A percentile compares a stretch with the other conserved stretches of the same genome.
Conservation (phyloP, 768 basidiomycete species). For the Clavulina sp. region DNA sequence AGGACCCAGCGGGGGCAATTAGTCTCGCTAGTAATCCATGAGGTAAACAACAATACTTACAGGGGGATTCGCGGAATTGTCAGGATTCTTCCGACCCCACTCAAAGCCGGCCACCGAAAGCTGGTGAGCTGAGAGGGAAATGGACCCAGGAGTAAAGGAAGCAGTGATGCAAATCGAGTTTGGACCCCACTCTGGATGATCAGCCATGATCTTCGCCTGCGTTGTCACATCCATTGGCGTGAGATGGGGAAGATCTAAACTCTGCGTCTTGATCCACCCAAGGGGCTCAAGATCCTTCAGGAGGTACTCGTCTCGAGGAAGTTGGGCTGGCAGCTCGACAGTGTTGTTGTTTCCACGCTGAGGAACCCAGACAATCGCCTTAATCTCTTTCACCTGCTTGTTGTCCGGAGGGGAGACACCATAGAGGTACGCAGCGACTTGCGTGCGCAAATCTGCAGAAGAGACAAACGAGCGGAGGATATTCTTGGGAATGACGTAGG, state of each 20-base stretch:
- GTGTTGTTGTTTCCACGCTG: slow-evolving; percentile 92
- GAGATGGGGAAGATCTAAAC: slow-evolving; percentile 78
- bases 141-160: slow-evolving; percentile 95
- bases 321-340: slow-evolving; percentile 73
- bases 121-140: slow-evolving; percentile 85
- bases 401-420: slow-evolving; percentile 89
- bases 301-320: slow-evolving; percentile 89
- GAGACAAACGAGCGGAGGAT: slow-evolving; percentile 85
- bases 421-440: slow-evolving; percentile 88
- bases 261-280: slow-evolving; percentile 95
- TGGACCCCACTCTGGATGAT: slow-evolving; percentile 88
- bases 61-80: slow-evolving; percentile 66
- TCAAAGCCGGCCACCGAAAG: slow-evolving; percentile 87
- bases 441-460: slow-evolving; percentile 85
- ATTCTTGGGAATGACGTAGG: slow-evolving; percentile 96
- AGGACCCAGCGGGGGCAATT: slow-evolving; percentile 4
- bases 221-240: slow-evolving; percentile 86
- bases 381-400: slow-evolving; percentile 92
- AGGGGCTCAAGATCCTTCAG: slow-evolving; percentile 89
- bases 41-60: slow-evolving; percentile 20
- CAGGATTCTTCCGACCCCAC: slow-evolving; percentile 90
- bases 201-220: slow-evolving; percentile 93
- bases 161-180: slow-evolving; percentile 85
- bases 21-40: slow-evolving; percentile 4
- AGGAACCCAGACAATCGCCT: slow-evolving; percentile 91